Percentiles rank a stretch among this genome's conserved stretches.
These are phyloP conservation scores for Hypoxylon sp. DNA, from an alignment of 2,329 filamentous ascomycete species.

Conservation along the genomic window DNA sequence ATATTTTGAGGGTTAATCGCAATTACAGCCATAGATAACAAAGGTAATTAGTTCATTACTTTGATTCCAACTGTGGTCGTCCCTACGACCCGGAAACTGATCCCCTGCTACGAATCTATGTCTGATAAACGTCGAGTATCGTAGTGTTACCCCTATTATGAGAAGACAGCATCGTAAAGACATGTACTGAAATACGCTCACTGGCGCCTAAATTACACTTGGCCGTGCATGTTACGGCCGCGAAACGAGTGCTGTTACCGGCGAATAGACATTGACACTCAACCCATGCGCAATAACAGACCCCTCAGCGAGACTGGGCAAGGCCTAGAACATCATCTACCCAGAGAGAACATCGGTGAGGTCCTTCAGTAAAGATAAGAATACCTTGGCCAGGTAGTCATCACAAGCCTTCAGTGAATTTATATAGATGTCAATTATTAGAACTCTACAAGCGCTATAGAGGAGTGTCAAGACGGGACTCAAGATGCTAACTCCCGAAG, in stretches of 20 bases:
- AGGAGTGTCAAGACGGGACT: conserved; percentile 18
- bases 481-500: conserved; percentile 28
- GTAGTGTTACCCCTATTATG: conserved; percentile 19
- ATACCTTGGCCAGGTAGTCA: neutral
- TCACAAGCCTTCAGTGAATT: neutral
- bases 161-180: conserved; percentile 1
- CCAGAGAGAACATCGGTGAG: no score
- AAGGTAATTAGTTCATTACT: no score
- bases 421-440: neutral
- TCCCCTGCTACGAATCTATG: neutral
- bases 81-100: no score
- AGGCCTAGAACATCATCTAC: conserved; percentile 17
- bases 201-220: conserved; percentile 27
- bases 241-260: conserved; percentile 30
- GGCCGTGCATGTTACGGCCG: conserved; percentile 21
- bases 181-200: neutral
- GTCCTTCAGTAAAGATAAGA: conserved; percentile 5
- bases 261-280: conserved; percentile 24
- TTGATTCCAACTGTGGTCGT: no score
- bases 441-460: conserved; percentile 10
- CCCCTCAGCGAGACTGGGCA: conserved; percentile 6
- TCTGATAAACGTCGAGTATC: neutral
- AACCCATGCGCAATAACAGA: conserved; percentile 13
- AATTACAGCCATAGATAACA: no score
- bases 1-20: conserved; percentile 2